Evolutionary conservation across 495 filamentous ascomycete species (phyloP).

Genomic region (Chaetomium tenue): DNA sequence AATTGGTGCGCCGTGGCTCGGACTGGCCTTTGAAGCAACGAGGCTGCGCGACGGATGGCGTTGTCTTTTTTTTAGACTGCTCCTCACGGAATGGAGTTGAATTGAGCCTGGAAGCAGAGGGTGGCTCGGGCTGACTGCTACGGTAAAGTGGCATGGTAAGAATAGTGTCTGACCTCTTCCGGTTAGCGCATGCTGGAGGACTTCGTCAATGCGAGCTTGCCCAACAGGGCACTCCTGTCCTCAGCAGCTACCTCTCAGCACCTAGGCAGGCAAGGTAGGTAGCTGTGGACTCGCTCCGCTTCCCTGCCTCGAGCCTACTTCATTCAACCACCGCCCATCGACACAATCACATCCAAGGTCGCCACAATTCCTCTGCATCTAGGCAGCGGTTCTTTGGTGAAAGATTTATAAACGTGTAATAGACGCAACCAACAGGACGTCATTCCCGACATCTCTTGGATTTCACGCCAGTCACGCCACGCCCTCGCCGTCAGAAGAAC

Average conservation of each 20-base stretch:
- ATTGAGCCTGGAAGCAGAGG: constrained; percentile 22
- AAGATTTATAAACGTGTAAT: background rate
- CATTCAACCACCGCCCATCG: background rate
- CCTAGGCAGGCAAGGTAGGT: too few species aligned
- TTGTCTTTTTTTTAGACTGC: constrained; percentile 20
- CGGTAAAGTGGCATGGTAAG: constrained; percentile 3
- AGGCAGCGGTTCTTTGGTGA: background rate
- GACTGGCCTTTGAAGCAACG: constrained; percentile 10
- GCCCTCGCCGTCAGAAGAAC: background rate
- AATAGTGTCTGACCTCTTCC: constrained; percentile 6
- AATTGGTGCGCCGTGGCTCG: constrained; percentile 21
- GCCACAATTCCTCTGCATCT: background rate
- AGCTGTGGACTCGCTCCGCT: background rate
- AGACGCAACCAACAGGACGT: background rate
- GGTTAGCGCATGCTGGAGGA: background rate
- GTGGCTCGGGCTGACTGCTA: constrained; percentile 10
- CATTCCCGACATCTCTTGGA: background rate
- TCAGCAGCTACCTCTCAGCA: too few species aligned
- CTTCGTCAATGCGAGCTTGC: background rate
- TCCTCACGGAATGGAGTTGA: constrained; percentile 22
- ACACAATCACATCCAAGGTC: background rate
- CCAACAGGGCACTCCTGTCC: background rate
- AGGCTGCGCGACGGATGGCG: constrained; percentile 13
- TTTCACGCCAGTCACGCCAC: background rate
- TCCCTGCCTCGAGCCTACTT: background rate